Evolutionary conservation across 345 rosid species (phyloP).

Genomic region (Aethionema arabicum): DNA sequence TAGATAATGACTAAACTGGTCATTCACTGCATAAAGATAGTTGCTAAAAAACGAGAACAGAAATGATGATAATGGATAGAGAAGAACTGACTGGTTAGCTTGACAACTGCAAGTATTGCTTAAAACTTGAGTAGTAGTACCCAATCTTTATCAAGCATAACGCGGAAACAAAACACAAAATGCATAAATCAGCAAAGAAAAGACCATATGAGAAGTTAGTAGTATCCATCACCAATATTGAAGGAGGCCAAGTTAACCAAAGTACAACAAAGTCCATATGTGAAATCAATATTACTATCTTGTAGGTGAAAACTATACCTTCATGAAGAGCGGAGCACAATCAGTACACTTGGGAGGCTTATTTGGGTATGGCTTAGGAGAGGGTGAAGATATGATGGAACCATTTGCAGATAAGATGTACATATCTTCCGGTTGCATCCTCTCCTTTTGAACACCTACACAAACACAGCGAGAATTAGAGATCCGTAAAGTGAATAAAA

Average conservation of each 20-base stretch:
- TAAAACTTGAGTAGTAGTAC: conserved; percentile 1
- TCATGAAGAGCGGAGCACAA: conserved; percentile 85
- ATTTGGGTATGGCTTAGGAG: conserved; percentile 79
- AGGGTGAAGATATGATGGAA: conserved; percentile 57
- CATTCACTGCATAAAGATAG: no score
- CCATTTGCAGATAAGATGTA: conserved; percentile 78
- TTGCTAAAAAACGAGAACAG: background rate
- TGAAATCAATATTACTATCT: background rate
- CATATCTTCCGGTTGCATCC: conserved; percentile 93
- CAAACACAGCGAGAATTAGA: conserved; percentile 4
- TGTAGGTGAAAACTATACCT: conserved; percentile 44
- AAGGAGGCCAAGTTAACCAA: background rate
- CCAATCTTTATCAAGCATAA: conserved; percentile 3
- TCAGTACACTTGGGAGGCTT: conserved; percentile 92
- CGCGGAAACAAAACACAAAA: background rate
- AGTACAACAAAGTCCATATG: background rate
- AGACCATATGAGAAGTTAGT: background rate
- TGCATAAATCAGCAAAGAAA: background rate
- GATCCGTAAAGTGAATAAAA: conserved; percentile 11
- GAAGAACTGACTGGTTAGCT: background rate
- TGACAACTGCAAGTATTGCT: background rate
- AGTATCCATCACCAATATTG: conserved; percentile 2
- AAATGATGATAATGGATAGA: background rate
- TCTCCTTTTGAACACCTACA: conserved; percentile 97
- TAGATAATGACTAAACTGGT: background rate